Evolutionary conservation across 441 rosid genomes (phyloP).

Genomic region (Manihot esculenta): DNA sequence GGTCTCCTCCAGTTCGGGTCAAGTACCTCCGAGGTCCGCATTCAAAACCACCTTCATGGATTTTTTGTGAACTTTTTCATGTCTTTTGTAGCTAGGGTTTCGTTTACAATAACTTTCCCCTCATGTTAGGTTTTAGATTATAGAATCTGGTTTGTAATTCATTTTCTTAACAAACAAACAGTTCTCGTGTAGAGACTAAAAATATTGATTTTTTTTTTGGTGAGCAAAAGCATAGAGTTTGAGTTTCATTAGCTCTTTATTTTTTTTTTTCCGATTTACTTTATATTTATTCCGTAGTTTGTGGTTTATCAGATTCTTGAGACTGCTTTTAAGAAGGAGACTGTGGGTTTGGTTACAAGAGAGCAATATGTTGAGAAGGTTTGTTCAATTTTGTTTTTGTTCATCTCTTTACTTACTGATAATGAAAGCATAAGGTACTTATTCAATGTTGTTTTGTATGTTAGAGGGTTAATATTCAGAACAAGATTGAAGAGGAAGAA

Average conservation of each 20-base stretch:
- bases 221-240: too few species aligned
- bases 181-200: neutral
- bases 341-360: conserved; percentile 88
- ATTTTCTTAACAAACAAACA: neutral
- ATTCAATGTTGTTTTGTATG: neutral
- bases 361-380: conserved; percentile 98
- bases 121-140: neutral
- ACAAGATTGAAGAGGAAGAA: conserved; percentile 92
- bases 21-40: conserved; percentile 78
- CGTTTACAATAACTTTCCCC: neutral
- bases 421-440: conserved; percentile 2
- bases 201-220: too few species aligned
- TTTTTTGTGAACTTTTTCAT: too few species aligned
- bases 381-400: conserved; percentile 11
- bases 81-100: conserved; percentile 4
- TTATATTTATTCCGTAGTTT: neutral
- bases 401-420: too few species aligned
- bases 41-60: neutral
- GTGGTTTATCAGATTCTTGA: conserved; percentile 60
- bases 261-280: neutral
- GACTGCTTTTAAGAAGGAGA: conserved; percentile 94
- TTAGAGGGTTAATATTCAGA: conserved; percentile 92
- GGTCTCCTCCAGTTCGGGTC: conserved; percentile 98
- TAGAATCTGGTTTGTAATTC: neutral
- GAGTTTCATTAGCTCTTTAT: neutral